Conservation (phyloP, 257 asterid genomes). For the Fraxinus anomala region DNA sequence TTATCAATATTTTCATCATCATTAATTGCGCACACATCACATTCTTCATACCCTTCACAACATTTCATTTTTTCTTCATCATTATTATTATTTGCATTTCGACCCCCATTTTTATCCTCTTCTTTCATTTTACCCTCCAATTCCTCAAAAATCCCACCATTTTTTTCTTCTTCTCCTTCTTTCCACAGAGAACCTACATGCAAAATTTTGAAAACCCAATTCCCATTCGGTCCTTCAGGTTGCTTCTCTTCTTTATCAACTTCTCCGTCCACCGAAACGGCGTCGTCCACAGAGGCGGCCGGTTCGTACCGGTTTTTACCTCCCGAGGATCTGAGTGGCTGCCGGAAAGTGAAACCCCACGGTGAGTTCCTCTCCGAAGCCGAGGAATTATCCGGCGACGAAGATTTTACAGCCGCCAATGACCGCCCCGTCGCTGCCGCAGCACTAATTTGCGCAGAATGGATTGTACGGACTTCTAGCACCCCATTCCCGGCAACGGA, state of each 20-base stretch:
- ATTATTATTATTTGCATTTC: background rate
- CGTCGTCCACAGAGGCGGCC: slow-evolving; percentile 62
- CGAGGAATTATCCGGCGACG: background rate
- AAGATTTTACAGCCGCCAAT: background rate
- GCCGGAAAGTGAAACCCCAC: slow-evolving; percentile 80
- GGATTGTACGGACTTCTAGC: background rate
- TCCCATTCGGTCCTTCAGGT: slow-evolving; percentile 16
- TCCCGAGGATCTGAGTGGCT: slow-evolving; percentile 66
- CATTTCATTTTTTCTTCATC: background rate
- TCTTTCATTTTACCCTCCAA: background rate
- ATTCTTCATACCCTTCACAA: slow-evolving; percentile 22
- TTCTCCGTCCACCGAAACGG: slow-evolving; percentile 60
- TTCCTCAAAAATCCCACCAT: background rate
- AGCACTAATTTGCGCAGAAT: background rate
- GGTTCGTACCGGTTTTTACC: slow-evolving; percentile 52
- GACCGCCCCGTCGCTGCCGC: slow-evolving; percentile 49
- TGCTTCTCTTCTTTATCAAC: slow-evolving; percentile 35
- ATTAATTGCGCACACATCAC: slow-evolving; percentile 36
- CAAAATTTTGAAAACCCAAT: slow-evolving; percentile 45
- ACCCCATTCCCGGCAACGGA: slow-evolving; percentile 49
- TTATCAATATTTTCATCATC: slow-evolving; percentile 36
- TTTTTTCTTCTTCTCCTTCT: slow-evolving; percentile 13
- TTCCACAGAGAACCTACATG: slow-evolving; percentile 36
- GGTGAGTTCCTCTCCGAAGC: slow-evolving; percentile 39
- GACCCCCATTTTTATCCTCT: background rate